These are phyloP conservation scores for Tetraselmis chui DNA, from an alignment of 139 green algal species.

Conservation along the genomic window DNA sequence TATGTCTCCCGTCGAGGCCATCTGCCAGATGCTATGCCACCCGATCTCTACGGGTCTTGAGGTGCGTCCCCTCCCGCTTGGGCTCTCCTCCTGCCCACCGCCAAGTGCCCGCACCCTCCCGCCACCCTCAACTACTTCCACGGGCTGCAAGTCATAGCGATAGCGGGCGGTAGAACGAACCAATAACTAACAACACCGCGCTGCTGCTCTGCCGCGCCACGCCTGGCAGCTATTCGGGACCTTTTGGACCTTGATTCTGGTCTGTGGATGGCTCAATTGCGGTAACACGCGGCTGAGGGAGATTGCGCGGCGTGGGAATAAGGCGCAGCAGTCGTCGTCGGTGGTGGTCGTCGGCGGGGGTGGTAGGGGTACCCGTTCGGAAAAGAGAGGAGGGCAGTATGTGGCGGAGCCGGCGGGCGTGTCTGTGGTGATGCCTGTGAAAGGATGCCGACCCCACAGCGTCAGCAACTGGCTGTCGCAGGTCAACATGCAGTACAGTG, in stretches of 20 bases:
- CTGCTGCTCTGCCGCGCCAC: no score
- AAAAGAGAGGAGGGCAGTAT: background rate
- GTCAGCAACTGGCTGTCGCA: conserved; percentile 54
- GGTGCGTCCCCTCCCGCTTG: background rate
- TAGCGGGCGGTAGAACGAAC: no score
- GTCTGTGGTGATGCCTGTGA: conserved; percentile 59
- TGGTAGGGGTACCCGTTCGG: background rate
- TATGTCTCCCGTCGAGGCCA: background rate
- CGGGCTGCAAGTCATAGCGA: no score
- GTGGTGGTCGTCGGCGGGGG: no score
- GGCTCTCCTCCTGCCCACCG: no score
- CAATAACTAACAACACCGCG: no score
- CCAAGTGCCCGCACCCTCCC: no score
- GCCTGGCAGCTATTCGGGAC: background rate
- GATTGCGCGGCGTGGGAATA: background rate
- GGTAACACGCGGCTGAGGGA: background rate
- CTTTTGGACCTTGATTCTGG: background rate
- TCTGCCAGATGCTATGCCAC: background rate
- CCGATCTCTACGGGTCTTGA: background rate
- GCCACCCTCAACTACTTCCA: no score
- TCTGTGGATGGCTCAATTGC: background rate
- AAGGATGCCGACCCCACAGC: conserved; percentile 52
- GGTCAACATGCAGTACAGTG: conserved; percentile 47
- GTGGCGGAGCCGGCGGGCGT: conserved; percentile 41
- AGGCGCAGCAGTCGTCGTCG: no score